Base-by-base conservation (phyloP, 1,284 basidiomycete genomes). In the Marasmius sp. region DNA sequence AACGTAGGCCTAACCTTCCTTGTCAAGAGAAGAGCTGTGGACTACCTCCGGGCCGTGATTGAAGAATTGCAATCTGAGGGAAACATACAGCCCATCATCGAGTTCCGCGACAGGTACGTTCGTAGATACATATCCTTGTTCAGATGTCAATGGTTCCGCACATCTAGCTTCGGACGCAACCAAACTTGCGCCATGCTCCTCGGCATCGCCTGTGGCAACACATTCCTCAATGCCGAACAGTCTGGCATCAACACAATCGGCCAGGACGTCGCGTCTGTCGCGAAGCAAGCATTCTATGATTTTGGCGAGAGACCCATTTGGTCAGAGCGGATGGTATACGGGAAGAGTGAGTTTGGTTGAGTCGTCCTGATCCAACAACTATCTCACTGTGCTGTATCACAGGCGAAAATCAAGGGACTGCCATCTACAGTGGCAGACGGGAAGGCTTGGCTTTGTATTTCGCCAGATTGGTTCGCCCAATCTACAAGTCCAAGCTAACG, bases 101-200 rank as follows among this genome's bases (percentile, higher is more conserved):
- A 91, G 59, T 90, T 92, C 70, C 79, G 89, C 59, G 88, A 92
- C 67, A 90, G 87, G 89, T 85, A 66, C 49, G 70, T 64, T 63
- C 8, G 14, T n/a, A 22, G 38, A 16, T 43, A 9, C 12, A 34
- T n/a, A 10, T 11, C 6, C 47, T 48, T 53, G 47, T 34, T 18
- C 27, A 43, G 16, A 22, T 20, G 50, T 34, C 9, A 58, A 33
- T 47, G 37, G 18, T 51, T 18, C 34, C 33, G 27, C 5, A 27
- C 27, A 37, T 33, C 8, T 39, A 95, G 93, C 69, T 95, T 91
- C 74, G 93, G 94, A 50, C 85, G 91, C 56, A 91, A 94, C 71
- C 92, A 97, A 71, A 91, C 92, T 1, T 96, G 94, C 70, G 90
- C 93, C 12, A 96, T 97, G 89, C 85, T 95, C n/a, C 81, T 97